Evolutionary conservation across 2,329 filamentous ascomycete genomes (phyloP).

Genomic region (Arthroderma uncinatum): DNA sequence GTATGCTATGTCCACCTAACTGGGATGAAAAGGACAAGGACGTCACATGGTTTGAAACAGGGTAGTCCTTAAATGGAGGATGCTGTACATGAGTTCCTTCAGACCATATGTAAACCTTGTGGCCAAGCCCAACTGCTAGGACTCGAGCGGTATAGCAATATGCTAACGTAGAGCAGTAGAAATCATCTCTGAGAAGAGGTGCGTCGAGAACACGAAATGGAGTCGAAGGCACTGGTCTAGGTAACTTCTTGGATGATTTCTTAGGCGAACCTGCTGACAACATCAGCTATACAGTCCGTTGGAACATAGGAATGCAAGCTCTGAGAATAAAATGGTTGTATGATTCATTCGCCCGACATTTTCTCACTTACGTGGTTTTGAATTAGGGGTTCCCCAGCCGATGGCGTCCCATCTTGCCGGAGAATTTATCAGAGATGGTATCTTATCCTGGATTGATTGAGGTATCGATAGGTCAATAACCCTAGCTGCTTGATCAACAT

Average conservation of each 20-base stretch:
- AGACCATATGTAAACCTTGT: constrained; percentile 79
- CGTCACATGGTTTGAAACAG: constrained; percentile 52
- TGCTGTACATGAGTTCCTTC: constrained; percentile 57
- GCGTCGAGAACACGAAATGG: constrained; percentile 86
- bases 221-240: constrained; percentile 51
- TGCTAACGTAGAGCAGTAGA: constrained; percentile 83
- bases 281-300: neutral
- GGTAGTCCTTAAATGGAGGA: constrained; percentile 44
- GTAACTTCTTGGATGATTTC: constrained; percentile 11
- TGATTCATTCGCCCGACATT: neutral
- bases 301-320: neutral
- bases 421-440: constrained; percentile 15
- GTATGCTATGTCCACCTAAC: constrained; percentile 62
- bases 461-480: constrained; percentile 46
- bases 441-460: neutral
- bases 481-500: constrained; percentile 59
- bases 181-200: constrained; percentile 81
- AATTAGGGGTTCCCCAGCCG: constrained; percentile 19
- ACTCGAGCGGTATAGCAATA: constrained; percentile 66
- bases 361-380: neutral
- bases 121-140: constrained; percentile 71
- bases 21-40: constrained; percentile 82
- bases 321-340: neutral
- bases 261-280: neutral
- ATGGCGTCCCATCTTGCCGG: constrained; percentile 32